Percentiles rank a stretch among this genome's conserved stretches.
Evolutionary conservation across 192 early-diverging fungal species (phyloP).

Genomic region (Linnemannia hyalina): DNA sequence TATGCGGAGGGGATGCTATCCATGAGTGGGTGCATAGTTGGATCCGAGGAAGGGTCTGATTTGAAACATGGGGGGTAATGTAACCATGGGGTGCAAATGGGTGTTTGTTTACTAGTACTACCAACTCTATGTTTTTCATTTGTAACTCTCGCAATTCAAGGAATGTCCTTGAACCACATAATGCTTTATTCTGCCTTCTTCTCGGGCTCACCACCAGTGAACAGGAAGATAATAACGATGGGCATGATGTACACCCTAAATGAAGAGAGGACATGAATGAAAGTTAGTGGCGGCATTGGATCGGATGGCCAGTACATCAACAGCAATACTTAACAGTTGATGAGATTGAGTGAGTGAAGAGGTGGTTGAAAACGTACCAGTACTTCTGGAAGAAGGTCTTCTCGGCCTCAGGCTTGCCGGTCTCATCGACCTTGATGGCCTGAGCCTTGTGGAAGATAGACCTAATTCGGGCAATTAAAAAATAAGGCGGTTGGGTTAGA

Average conservation of each 20-base stretch:
- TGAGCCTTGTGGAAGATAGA: conserved; percentile 35
- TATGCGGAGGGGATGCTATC: background rate
- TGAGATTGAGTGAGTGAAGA: background rate
- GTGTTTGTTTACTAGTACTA: background rate
- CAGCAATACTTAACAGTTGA: background rate
- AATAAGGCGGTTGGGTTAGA: background rate
- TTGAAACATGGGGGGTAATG: background rate
- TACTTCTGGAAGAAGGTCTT: conserved; percentile 57
- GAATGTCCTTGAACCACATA: background rate
- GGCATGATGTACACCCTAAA: conserved; percentile 47
- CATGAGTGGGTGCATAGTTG: background rate
- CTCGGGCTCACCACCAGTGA: conserved; percentile 53
- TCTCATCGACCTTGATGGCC: conserved; percentile 49
- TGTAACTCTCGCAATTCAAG: background rate
- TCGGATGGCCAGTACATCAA: background rate
- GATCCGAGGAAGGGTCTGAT: no score
- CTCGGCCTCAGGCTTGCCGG: conserved; percentile 45
- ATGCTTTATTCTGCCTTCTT: conserved; percentile 40
- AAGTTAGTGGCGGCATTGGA: background rate
- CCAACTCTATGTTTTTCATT: background rate
- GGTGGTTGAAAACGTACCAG: conserved; percentile 22
- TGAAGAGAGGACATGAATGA: background rate
- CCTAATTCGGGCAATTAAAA: conserved; percentile 18
- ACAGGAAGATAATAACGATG: conserved; percentile 30
- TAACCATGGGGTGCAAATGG: background rate